phyloP scores from a whole-genome alignment of 176 grass and related monocot genomes.

The Aegilops speltoides region DNA sequence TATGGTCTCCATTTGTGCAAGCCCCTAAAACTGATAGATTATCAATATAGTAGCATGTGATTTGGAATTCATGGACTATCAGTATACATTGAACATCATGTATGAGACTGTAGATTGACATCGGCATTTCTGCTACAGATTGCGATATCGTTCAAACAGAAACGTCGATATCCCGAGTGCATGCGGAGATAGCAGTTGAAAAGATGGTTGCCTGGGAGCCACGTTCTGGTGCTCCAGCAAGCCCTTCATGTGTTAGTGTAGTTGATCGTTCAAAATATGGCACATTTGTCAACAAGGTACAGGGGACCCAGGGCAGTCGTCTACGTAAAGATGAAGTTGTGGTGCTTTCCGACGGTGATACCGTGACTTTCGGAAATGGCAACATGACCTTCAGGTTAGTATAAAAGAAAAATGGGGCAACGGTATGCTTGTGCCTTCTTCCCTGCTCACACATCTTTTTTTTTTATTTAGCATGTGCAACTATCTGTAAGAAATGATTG shows the following conservation, averaged over 20 bases:
- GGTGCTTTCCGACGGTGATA: conserved; percentile 65
- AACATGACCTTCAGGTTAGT: conserved; percentile 77
- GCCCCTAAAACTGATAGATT: not conserved
- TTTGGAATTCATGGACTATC: not conserved
- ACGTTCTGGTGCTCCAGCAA: conserved; percentile 28
- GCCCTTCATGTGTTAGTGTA: conserved; percentile 57
- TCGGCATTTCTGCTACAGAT: conserved; percentile 42
- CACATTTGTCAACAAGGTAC: conserved; percentile 75
- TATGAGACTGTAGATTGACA: not conserved
- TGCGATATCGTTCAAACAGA: conserved; percentile 85
- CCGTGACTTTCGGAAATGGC: conserved; percentile 81
- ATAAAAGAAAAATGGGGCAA: conserved; percentile 15
- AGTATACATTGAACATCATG: not conserved
- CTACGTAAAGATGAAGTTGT: conserved; percentile 61
- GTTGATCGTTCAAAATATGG: conserved; percentile 88
- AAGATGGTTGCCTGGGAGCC: conserved; percentile 78
- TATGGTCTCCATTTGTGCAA: not conserved
- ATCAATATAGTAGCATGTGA: not conserved
- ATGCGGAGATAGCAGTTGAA: conserved; percentile 76
- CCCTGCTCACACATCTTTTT: not conserved
- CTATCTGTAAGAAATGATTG: conserved; percentile 19
- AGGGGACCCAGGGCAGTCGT: conserved; percentile 48
- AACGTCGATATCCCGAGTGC: conserved; percentile 81
- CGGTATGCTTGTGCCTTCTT: conserved; percentile 14
- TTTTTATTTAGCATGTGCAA: not conserved